Conservation (phyloP, 495 filamentous ascomycete species). For the Talaromyces nanjingensis region DNA sequence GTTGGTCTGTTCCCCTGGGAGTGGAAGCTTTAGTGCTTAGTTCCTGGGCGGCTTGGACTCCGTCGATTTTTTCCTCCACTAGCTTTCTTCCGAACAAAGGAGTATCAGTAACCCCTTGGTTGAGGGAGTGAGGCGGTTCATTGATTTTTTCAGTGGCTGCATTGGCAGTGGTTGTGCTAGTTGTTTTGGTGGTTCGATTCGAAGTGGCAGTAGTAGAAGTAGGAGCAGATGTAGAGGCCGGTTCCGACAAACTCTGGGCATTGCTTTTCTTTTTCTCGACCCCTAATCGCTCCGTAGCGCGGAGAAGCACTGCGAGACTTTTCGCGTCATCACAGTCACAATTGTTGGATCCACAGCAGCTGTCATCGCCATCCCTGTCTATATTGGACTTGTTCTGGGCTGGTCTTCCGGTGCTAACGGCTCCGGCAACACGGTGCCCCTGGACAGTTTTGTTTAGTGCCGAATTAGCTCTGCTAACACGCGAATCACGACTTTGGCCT, state of each 20-base stretch:
- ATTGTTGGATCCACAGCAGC: slow-evolving; percentile 1
- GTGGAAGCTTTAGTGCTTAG: neutral
- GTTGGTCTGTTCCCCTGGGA: neutral
- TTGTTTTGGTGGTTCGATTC: neutral
- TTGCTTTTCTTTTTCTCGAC: neutral
- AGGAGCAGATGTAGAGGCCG: neutral
- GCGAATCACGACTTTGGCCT: neutral
- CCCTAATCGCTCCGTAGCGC: slow-evolving; percentile 5
- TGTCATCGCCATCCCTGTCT: slow-evolving; percentile 3
- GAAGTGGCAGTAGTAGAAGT: neutral
- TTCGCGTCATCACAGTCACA: slow-evolving; percentile 6
- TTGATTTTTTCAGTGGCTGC: neutral
- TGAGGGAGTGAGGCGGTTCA: slow-evolving; percentile 3
- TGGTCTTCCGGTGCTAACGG: neutral
- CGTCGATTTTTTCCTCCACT: neutral
- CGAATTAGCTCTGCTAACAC: neutral
- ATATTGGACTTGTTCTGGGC: neutral
- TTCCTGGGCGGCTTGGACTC: neutral
- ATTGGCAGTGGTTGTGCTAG: neutral
- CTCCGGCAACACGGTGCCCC: neutral
- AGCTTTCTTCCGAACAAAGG: neutral
- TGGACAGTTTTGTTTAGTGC: neutral
- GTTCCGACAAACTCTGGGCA: neutral
- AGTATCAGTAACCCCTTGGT: slow-evolving; percentile 8
- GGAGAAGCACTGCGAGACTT: slow-evolving; percentile 8